Base-by-base conservation (phyloP, 352 stramenopile species). In the Sclerospora graminicola region DNA sequence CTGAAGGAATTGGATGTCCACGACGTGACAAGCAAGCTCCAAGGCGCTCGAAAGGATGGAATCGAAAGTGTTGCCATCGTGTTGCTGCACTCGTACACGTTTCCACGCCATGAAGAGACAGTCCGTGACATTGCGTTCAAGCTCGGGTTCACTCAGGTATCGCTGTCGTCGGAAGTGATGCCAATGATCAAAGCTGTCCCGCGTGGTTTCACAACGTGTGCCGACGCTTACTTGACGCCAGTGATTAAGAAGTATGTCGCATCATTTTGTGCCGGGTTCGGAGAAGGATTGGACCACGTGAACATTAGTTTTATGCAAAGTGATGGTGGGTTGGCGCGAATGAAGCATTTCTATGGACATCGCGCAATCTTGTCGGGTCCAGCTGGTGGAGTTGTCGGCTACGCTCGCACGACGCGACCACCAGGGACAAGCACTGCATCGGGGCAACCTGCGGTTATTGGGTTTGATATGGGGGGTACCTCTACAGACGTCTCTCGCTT, bases 401-500 rank as follows among this genome's bases (percentile, higher is more conserved):
- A 99, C 60, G 96, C 95, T 7, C 92, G 96, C 41, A 98, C 94
- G 1, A 94, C 82, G 0, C 63, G 75, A 30, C 71, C 75, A 8
- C 73, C 71, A 19, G 59, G 65, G 39, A 41, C 61, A 2, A 32
- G 30, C 8, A 31, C 48, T 37, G 33, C 39, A 19, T 45, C 46
- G 6, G 36, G 38, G 13, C 41, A 51, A 10, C 32, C 66, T 40
- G 69, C 75, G 0, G 76, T 88, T 16, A 98, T 99, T 53, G 96
- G 96, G 15, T 99, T 99, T 63, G 96, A 99, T 64, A 99, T 99
- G 96, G 96, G 96, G 24, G 96, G 96, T 1, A 99, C 96, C 1
- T 97, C 84, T 11, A 99, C 95, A 0, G 96, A 99, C 56, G 95
- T 99, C 1, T 98, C 90, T 1, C 84, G 96, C 20, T 99, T 97